Evolutionary conservation across 2,329 filamentous ascomycete genomes (phyloP).

Genomic region (Pyricularia grisea): DNA sequence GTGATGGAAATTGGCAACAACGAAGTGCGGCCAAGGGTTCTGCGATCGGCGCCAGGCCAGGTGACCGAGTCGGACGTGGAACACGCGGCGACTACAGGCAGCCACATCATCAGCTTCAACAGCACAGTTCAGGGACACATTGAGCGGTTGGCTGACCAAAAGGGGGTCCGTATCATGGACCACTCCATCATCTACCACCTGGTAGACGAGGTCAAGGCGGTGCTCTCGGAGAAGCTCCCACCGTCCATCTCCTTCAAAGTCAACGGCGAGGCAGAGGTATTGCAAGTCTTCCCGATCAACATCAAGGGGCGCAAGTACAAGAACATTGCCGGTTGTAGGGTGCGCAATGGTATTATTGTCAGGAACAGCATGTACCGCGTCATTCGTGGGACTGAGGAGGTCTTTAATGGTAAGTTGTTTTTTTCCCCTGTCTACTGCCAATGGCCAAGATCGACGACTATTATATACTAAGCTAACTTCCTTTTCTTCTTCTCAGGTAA

Average conservation of each 20-base stretch:
- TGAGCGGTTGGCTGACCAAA: constrained; percentile 56
- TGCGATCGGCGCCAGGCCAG: constrained; percentile 68
- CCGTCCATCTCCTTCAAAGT: constrained; percentile 60
- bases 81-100: constrained; percentile 68
- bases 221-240: constrained; percentile 60
- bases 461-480: constrained; percentile 1
- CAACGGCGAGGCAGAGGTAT: constrained; percentile 78
- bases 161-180: constrained; percentile 69
- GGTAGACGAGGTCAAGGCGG: constrained; percentile 59
- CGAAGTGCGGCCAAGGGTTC: constrained; percentile 68
- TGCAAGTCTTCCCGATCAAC: constrained; percentile 77
- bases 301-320: constrained; percentile 60
- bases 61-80: constrained; percentile 83
- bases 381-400: constrained; percentile 55
- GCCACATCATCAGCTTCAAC: constrained; percentile 82
- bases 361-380: constrained; percentile 60
- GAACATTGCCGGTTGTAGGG: constrained; percentile 78
- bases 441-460: background rate
- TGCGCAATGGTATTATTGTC: constrained; percentile 69
- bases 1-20: constrained; percentile 74
- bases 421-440: constrained; percentile 4
- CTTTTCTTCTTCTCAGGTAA: constrained; percentile 42
- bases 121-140: constrained; percentile 58
- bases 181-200: constrained; percentile 82
- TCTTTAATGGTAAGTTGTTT: constrained; percentile 83